These are phyloP conservation scores for Vinca major DNA, from an alignment of 305 asterid species.

Conservation along the genomic window DNA sequence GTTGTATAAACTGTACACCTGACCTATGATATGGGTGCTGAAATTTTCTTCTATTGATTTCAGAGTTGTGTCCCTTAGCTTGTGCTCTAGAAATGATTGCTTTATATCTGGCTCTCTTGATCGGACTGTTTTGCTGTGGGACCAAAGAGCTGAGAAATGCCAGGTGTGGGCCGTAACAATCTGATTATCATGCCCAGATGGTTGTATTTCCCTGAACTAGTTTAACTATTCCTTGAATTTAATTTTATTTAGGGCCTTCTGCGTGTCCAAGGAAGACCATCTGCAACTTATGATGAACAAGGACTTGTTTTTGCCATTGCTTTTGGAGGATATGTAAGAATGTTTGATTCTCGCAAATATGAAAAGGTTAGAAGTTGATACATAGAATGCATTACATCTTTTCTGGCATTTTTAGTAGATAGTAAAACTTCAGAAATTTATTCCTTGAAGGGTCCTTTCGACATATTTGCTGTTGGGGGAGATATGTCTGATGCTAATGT, in stretches of 20 bases:
- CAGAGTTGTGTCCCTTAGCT: constrained; percentile 93
- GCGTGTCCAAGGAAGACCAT: constrained; percentile 95
- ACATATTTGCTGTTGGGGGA: constrained; percentile 76
- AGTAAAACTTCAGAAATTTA: constrained; percentile 25
- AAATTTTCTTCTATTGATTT: constrained; percentile 16
- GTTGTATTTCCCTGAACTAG: constrained; percentile 21
- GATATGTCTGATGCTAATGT: constrained; percentile 85
- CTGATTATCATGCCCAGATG: constrained; percentile 14
- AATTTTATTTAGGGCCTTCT: constrained; percentile 61
- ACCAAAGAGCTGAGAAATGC: constrained; percentile 94
- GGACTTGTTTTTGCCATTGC: constrained; percentile 87
- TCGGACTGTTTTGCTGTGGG: constrained; percentile 93
- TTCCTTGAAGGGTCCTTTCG: constrained; percentile 78
- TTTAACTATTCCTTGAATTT: constrained; percentile 10
- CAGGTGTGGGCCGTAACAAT: constrained; percentile 45
- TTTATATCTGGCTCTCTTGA: constrained; percentile 92
- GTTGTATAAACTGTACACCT: not conserved
- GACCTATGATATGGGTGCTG: not conserved
- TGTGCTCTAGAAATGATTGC: constrained; percentile 71
- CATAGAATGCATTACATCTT: constrained; percentile 15
- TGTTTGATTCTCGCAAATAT: constrained; percentile 89
- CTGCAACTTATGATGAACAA: constrained; percentile 84
- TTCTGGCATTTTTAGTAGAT: constrained; percentile 13
- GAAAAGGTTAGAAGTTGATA: constrained; percentile 53
- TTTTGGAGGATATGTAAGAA: constrained; percentile 79